These are phyloP conservation scores for Fusarium armeniacum DNA, from an alignment of 2,329 filamentous ascomycete genomes.

Conservation along the genomic window DNA sequence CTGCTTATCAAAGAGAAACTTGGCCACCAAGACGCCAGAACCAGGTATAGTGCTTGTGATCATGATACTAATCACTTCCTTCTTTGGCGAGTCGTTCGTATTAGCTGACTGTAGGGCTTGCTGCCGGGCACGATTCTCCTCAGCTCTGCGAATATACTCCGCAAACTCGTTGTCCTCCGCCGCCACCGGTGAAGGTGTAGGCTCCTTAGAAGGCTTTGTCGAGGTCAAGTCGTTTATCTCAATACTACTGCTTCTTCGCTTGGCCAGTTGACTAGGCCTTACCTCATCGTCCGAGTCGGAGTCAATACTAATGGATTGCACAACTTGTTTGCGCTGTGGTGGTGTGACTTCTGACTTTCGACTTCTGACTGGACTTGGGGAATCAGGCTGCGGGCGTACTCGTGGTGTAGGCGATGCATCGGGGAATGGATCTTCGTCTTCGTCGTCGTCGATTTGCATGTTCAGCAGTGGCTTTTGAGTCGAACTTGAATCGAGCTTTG, in stretches of 20 bases:
- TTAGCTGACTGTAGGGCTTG: constrained; percentile 40
- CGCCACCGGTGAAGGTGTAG: constrained; percentile 7
- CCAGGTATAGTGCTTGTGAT: constrained; percentile 75
- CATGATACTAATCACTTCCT: constrained; percentile 52
- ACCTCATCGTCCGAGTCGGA: constrained; percentile 54
- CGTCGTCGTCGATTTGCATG: constrained; percentile 24
- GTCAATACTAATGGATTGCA: constrained; percentile 45
- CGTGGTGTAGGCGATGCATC: constrained; percentile 45
- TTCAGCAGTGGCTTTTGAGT: constrained; percentile 36
- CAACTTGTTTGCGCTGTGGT: constrained; percentile 13
- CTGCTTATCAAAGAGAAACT: constrained; percentile 75
- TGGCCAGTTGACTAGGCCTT: not conserved
- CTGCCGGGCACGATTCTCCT: constrained; percentile 51
- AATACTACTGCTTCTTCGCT: constrained; percentile 29
- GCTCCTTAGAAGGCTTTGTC: constrained; percentile 10
- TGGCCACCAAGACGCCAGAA: constrained; percentile 67
- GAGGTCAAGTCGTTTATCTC: constrained; percentile 25
- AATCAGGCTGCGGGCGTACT: constrained; percentile 19
- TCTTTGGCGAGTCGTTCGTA: constrained; percentile 32
- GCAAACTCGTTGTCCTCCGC: constrained; percentile 59
- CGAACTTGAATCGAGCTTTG: constrained; percentile 46
- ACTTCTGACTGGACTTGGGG: constrained; percentile 23
- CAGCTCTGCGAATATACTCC: constrained; percentile 62
- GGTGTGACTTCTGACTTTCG: constrained; percentile 15
- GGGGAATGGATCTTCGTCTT: constrained; percentile 30